These are phyloP conservation scores for Actinomortierella ambigua DNA, from an alignment of 371 early-diverging fungal genomes.

Conservation along the genomic window DNA sequence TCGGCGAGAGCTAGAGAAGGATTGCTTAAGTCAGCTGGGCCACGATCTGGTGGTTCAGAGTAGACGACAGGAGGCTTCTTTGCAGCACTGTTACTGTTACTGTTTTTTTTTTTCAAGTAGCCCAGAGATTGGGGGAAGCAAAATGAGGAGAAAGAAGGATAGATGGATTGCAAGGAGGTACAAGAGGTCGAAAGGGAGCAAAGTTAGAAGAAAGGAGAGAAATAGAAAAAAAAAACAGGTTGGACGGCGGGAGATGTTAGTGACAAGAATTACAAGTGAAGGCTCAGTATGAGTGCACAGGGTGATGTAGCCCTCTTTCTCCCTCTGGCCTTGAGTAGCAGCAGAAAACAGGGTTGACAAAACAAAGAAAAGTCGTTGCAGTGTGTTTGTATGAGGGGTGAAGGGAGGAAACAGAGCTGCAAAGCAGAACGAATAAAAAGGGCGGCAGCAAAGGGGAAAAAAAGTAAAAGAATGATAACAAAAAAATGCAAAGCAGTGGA, in stretches of 20 bases:
- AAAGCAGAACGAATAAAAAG: too few relatives aligned
- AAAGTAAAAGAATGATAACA: neutral
- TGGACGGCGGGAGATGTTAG: too few relatives aligned
- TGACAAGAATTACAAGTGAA: too few relatives aligned
- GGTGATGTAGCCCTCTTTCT: too few relatives aligned
- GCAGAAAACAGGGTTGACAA: too few relatives aligned
- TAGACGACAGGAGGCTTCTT: slow-evolving; percentile 18
- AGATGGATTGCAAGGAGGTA: neutral
- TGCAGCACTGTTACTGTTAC: slow-evolving; percentile 6
- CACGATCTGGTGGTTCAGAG: slow-evolving; percentile 22
- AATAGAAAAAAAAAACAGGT: too few relatives aligned
- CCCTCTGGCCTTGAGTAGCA: too few relatives aligned
- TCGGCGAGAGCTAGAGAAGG: slow-evolving; percentile 40
- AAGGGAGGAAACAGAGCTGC: too few relatives aligned
- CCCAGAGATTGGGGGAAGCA: neutral
- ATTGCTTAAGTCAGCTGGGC: slow-evolving; percentile 44
- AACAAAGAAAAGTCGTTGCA: too few relatives aligned
- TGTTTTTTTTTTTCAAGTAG: too few relatives aligned
- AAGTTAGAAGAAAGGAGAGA: neutral
- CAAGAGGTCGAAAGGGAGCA: neutral
- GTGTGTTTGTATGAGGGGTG: neutral
- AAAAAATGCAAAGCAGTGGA: neutral
- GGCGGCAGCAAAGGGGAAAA: too few relatives aligned
- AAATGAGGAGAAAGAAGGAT: slow-evolving; percentile 5
- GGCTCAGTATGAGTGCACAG: too few relatives aligned